Percentiles rank a stretch among this genome's conserved stretches.
Conservation (phyloP, 179 eudicot species). For the Dionaea muscipula region DNA sequence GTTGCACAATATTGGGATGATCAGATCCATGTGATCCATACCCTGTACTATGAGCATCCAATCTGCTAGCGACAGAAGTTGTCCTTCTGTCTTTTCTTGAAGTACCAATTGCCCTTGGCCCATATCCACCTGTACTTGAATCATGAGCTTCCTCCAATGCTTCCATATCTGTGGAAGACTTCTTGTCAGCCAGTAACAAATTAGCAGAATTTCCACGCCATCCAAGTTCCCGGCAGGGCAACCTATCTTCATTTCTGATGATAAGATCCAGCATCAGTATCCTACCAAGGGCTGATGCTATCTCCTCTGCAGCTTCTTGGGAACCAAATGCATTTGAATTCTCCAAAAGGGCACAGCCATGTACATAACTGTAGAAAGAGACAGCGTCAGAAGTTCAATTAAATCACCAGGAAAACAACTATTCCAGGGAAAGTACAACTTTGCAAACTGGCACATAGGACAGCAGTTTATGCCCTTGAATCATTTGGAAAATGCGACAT, state of each 20-base stretch:
- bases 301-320: conserved; percentile 57
- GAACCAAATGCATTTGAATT: conserved; percentile 61
- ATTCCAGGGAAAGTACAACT: neutral
- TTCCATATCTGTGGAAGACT: conserved; percentile 41
- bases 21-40: conserved; percentile 45
- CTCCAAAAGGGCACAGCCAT: conserved; percentile 86
- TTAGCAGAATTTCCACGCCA: conserved; percentile 98
- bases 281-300: conserved; percentile 81
- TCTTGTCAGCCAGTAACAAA: conserved; percentile 62
- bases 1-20: conserved; percentile 37
- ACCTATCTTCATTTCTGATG: conserved; percentile 93
- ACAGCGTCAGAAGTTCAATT: neutral
- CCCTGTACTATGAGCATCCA: conserved; percentile 33
- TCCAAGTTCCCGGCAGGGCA: conserved; percentile 80
- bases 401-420: neutral
- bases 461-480: neutral
- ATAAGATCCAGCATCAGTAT: conserved; percentile 87
- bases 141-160: conserved; percentile 68
- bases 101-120: conserved; percentile 49
- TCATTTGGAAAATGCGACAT: neutral
- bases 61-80: conserved; percentile 59
- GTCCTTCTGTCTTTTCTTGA: conserved; percentile 71
- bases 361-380: conserved; percentile 63
- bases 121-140: conserved; percentile 55
- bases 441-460: neutral